phyloP scores from a whole-genome alignment of 768 basidiomycete species.

The Naganishia randhawae region DNA sequence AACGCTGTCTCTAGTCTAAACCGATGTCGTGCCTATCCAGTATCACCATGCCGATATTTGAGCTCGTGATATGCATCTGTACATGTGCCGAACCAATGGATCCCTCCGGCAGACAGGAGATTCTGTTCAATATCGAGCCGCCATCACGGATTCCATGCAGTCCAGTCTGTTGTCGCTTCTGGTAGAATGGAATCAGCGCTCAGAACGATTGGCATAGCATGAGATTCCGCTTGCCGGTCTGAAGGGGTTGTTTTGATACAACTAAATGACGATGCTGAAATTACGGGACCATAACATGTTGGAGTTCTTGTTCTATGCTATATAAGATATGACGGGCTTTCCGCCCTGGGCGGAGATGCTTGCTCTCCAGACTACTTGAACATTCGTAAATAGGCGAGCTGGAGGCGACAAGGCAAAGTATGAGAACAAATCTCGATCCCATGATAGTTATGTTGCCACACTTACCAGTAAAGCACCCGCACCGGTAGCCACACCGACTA shows the following conservation, averaged over 20 bases:
- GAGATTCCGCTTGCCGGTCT: not conserved
- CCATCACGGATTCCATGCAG: too few relatives aligned
- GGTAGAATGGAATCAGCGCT: too few relatives aligned
- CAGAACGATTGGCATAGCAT: too few relatives aligned
- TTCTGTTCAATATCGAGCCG: too few relatives aligned
- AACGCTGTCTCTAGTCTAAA: too few relatives aligned
- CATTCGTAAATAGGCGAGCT: constrained; percentile 31
- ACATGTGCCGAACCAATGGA: too few relatives aligned
- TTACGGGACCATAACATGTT: not conserved
- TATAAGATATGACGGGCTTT: not conserved
- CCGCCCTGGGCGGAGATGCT: not conserved
- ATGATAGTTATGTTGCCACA: not conserved
- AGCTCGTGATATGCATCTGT: too few relatives aligned
- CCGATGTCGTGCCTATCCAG: too few relatives aligned
- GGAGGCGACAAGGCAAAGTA: not conserved
- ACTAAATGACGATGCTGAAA: not conserved
- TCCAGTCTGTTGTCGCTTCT: too few relatives aligned
- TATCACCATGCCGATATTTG: too few relatives aligned
- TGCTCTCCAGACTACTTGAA: constrained; percentile 23
- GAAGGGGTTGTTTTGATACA: not conserved
- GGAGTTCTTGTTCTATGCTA: not conserved
- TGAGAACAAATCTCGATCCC: not conserved
- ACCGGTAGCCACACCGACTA: constrained; percentile 51
- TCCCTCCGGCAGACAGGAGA: too few relatives aligned
- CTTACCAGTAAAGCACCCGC: constrained; percentile 51